These are phyloP conservation scores for Geum urbanum DNA, from an alignment of 306 rosid species.

Conservation along the genomic window DNA sequence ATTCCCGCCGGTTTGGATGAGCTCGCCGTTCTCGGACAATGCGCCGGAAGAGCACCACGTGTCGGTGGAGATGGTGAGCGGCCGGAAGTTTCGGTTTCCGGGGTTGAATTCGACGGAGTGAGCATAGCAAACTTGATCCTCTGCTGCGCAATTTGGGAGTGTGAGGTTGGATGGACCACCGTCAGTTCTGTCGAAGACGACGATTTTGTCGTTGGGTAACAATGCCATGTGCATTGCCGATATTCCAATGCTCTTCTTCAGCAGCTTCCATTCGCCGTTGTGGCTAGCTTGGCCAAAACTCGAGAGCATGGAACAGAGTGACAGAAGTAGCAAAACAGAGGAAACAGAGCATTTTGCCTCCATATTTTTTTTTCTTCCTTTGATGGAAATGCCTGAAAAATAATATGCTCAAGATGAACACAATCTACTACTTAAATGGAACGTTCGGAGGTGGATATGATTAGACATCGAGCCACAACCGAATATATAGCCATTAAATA, in stretches of 20 bases:
- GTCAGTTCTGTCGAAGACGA: slow-evolving; percentile 28
- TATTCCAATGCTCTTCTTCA: slow-evolving; percentile 32
- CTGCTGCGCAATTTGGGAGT: slow-evolving; percentile 10
- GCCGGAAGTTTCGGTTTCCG: slow-evolving; percentile 10
- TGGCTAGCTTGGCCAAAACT: slow-evolving; percentile 1
- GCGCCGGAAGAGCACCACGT: slow-evolving; percentile 43
- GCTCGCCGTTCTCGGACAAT: slow-evolving; percentile 19
- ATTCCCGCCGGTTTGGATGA: slow-evolving; percentile 31
- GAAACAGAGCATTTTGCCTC: slow-evolving; percentile 11
- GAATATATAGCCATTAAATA: neutral
- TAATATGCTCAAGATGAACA: neutral
- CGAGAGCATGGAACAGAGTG: slow-evolving; percentile 14
- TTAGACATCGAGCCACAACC: neutral
- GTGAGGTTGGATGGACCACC: slow-evolving; percentile 33
- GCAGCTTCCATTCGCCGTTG: slow-evolving; percentile 22
- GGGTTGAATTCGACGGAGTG: slow-evolving; percentile 37
- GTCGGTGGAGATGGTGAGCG: slow-evolving; percentile 31
- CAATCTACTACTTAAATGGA: neutral
- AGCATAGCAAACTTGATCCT: slow-evolving; percentile 17
- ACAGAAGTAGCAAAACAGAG: neutral
- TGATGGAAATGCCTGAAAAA: neutral
- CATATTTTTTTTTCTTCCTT: slow-evolving; percentile 1
- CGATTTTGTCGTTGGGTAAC: slow-evolving; percentile 26
- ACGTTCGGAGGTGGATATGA: neutral
- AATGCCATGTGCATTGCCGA: slow-evolving; percentile 46